Base-by-base conservation (phyloP, 768 basidiomycete species). In the Hebeloma cylindrosporum region DNA sequence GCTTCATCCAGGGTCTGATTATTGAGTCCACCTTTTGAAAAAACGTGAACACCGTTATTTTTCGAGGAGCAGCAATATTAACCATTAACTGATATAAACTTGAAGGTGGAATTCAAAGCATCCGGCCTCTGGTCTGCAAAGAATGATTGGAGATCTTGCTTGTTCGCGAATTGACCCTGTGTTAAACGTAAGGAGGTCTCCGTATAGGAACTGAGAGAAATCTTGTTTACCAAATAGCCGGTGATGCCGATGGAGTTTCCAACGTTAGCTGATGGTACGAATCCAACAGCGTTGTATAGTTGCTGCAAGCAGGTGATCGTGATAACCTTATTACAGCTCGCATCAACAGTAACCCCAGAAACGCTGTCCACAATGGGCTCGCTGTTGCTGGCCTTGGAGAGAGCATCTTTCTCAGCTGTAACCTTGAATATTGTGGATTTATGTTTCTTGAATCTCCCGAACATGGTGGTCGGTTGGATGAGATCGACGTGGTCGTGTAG, bases 401-500 rank as follows among this genome's bases (percentile, higher is more conserved):
- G 42, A 2, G 58, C 47, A 2, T 48, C 30, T 40, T 52, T 32
- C 13, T 52, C 13, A 30, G 44, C 48, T 1, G 46, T 40, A 1
- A 54, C 50, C 8, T 63, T 65, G 42, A 69, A 64, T 17, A 78
- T 52, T 0, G 67, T 77, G 8, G 73, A 73, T 50, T 55, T 70
- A 41, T 75, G 63, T 6, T 63, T 62, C 49, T 70, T 75, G 43
- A 76, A 64, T 42, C 74, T 73, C n/a, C 73, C 71, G 50, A 87
- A 88, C 60, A 78, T 73, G 1, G 83, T 87, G 0, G 86, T 86
- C 0, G 85, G 85, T 45, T 84, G 80, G 23, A 88, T 66, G 23
- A 86, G 63, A 36, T 85, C 82, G 40, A 87, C 58, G 54, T 87
- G 83, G 1, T 69, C 67, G 49, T 82, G 75, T 21, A 87, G 51